These are phyloP conservation scores for Lippia alba DNA, from an alignment of 305 asterid genomes.

Conservation along the genomic window DNA sequence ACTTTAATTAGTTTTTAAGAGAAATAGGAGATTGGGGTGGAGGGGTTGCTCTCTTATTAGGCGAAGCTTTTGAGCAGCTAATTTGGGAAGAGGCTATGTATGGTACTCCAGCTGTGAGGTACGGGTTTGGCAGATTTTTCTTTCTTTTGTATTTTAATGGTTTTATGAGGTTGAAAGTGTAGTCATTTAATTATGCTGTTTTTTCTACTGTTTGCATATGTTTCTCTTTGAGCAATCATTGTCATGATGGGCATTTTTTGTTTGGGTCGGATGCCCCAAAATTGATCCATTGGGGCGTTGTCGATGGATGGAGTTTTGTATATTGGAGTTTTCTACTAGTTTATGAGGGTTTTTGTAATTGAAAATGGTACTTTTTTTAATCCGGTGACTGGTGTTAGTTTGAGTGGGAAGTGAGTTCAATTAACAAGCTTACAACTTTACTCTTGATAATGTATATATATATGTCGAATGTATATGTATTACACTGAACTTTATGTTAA, in stretches of 20 bases:
- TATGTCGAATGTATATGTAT: neutral
- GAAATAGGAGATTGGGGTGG: conserved; percentile 22
- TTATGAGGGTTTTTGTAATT: conserved; percentile 20
- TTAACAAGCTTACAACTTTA: neutral
- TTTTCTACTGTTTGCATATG: conserved; percentile 36
- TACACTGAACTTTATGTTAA: neutral
- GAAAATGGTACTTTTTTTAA: neutral
- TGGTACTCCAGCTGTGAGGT: conserved; percentile 54
- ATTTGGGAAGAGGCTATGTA: conserved; percentile 38
- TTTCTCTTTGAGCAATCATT: conserved; percentile 41
- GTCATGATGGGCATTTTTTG: conserved; percentile 34
- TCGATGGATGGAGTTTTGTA: conserved; percentile 21
- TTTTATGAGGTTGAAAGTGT: conserved; percentile 35
- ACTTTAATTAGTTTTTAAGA: conserved; percentile 21
- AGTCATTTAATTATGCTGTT: conserved; percentile 39
- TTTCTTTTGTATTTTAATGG: neutral
- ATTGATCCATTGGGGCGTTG: conserved; percentile 24
- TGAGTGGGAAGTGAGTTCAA: neutral
- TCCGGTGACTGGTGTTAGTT: neutral
- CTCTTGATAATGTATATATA: neutral
- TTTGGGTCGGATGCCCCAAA: conserved; percentile 17
- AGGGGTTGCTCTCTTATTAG: conserved; percentile 22
- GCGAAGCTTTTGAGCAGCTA: conserved; percentile 29
- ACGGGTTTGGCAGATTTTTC: conserved; percentile 33
- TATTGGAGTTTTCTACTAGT: too few species aligned